Percentiles rank a stretch among this genome's conserved stretches.
phyloP scores from a whole-genome alignment of 306 rosid genomes.

The Elaeagnus macrophylla region DNA sequence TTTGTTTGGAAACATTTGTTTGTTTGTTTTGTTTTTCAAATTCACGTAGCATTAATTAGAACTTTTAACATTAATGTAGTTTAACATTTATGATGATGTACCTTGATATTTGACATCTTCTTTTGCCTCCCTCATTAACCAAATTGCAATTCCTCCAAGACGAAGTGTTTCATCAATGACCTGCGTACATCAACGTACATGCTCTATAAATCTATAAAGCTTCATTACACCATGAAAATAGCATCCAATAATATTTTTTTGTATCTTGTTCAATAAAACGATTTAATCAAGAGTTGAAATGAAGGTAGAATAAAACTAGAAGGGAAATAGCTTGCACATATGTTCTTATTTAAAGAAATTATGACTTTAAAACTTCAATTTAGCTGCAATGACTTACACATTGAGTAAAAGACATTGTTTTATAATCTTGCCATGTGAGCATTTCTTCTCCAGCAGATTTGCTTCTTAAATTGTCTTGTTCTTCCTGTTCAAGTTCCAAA shows the following conservation, averaged over 20 bases:
- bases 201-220: no score
- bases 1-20: no score
- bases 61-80: no score
- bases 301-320: no score
- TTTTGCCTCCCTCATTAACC: conserved; percentile 89
- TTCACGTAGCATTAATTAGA: no score
- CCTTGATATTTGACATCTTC: conserved; percentile 80
- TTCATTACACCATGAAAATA: no score
- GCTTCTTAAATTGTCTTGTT: conserved; percentile 48
- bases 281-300: no score
- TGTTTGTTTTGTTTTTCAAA: no score
- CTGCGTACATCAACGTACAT: conserved; percentile 21
- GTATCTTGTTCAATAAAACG: no score
- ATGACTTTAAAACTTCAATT: not conserved
- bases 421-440: conserved; percentile 80
- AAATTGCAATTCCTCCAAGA: conserved; percentile 88
- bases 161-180: conserved; percentile 89
- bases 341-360: no score
- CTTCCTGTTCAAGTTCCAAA: conserved; percentile 47
- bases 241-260: no score
- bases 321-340: no score
- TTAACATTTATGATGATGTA: conserved; percentile 2
- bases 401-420: conserved; percentile 84
- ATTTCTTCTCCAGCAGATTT: conserved; percentile 32
- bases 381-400: conserved; percentile 43